phyloP scores from a whole-genome alignment of 176 grass and related monocot species.

The Bolboschoenus planiculmis region DNA sequence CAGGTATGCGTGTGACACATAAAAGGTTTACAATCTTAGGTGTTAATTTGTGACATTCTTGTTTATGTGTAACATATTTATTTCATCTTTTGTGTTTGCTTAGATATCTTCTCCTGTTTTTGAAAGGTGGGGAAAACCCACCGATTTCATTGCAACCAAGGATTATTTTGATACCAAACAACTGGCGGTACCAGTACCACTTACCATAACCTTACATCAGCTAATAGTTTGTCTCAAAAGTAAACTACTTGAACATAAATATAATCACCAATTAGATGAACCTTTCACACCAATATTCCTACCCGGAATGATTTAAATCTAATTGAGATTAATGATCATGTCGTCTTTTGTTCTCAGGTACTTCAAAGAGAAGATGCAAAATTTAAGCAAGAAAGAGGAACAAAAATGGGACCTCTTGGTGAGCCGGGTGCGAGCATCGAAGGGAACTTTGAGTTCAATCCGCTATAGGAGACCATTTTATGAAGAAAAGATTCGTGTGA shows the following conservation, averaged over 20 bases:
- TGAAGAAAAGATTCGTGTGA: background rate
- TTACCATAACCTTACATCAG: too few relatives aligned
- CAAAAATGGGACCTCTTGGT: conserved; percentile 57
- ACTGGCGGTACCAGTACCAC: too few relatives aligned
- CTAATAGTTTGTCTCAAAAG: too few relatives aligned
- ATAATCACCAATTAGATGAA: background rate
- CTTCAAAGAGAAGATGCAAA: conserved; percentile 66
- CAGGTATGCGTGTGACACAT: conserved; percentile 36
- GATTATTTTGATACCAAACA: too few relatives aligned
- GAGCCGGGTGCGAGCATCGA: conserved; percentile 35
- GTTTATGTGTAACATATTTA: background rate
- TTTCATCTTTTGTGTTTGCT: background rate
- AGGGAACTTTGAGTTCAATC: conserved; percentile 37
- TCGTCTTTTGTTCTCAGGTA: conserved; percentile 31
- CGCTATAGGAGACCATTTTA: conserved; percentile 14
- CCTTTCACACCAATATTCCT: background rate
- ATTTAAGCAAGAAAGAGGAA: conserved; percentile 50
- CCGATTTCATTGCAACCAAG: too few relatives aligned
- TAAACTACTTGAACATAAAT: too few relatives aligned
- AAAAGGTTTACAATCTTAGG: background rate
- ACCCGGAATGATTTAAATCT: background rate
- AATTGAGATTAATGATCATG: background rate
- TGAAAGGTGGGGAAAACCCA: too few relatives aligned
- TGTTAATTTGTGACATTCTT: background rate
- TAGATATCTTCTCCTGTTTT: too few relatives aligned